phyloP scores from a whole-genome alignment of 345 rosid species.

The Aquilaria sinensis region DNA sequence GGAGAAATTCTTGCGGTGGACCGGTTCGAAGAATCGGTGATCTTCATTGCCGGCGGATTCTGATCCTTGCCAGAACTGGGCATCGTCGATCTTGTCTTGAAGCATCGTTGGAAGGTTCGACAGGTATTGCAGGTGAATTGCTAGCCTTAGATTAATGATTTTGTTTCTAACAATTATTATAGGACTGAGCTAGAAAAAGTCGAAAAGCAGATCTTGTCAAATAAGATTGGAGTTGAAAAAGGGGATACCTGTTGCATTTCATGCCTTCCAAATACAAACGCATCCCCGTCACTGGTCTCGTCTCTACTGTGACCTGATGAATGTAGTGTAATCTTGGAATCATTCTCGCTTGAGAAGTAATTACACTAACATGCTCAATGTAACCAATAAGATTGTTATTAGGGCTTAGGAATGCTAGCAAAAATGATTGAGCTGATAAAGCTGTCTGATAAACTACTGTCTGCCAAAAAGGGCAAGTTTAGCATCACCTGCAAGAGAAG shows the following conservation, averaged over 20 bases:
- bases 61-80: conserved; percentile 57
- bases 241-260: conserved; percentile 71
- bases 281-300: conserved; percentile 70
- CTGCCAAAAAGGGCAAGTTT: no score
- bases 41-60: conserved; percentile 25
- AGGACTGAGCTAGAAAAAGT: background rate
- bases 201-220: background rate
- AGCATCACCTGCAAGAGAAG: background rate
- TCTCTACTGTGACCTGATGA: conserved; percentile 50
- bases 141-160: conserved; percentile 34
- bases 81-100: conserved; percentile 45
- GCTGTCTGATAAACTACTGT: no score
- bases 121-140: conserved; percentile 73
- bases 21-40: conserved; percentile 44
- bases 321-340: background rate
- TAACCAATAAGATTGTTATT: background rate
- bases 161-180: background rate
- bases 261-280: conserved; percentile 86
- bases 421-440: no score
- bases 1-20: conserved; percentile 55
- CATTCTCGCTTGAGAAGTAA: no score
- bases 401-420: no score
- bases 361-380: background rate
- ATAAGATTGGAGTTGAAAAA: background rate
- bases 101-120: conserved; percentile 45